Base-by-base conservation (phyloP, 2,329 filamentous ascomycete genomes). In the Ilyonectria sp. region DNA sequence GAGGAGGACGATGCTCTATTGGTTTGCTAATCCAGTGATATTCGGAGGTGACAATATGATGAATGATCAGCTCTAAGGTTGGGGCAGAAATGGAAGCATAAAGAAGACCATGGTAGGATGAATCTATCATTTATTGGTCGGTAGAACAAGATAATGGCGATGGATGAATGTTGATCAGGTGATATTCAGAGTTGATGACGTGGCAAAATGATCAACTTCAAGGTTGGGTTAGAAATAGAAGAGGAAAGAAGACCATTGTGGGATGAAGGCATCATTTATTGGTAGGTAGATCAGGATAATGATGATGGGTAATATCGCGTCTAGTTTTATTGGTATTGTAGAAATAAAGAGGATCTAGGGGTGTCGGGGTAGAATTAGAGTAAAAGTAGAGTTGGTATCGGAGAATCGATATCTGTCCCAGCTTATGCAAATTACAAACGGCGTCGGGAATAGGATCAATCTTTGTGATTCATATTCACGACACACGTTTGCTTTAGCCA, bases 401-500 rank as follows among this genome's bases (percentile, higher is more conserved):
- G 53, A 56, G 53, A 56, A 56, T 56, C 19, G 53, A 56, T 23
- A 29, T 40, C 53, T 56, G 53, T 37, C 53, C 35, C 53, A 56
- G 29, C 35, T 37, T 56, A 23, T 56, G 40, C 53, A 33, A 37
- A 26, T 56, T 29, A 56, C 53, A 35, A 35, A 35, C 4, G 33
- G 33, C 33, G 4, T 35, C 33, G 23, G n/a, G 46, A 21, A 49
- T 21, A n/a, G 46, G 33, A 59, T 59, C 40, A 49, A 29, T 40
- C 56, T 59, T 40, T 59, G 46, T 59, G 37, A 40, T 59, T 59
- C 56, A 59, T 49, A 59, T 59, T 59, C 46, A 59, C 46, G 10
- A 37, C 10, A 29, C 56, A 47, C 46, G 37, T 59, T 35, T 35
- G 33, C 33, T 35, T 35, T 35, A 4, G 33, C 2, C 33, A 35